Base-by-base conservation (phyloP, 2,329 filamentous ascomycete genomes). In the Colletotrichum paranaense region DNA sequence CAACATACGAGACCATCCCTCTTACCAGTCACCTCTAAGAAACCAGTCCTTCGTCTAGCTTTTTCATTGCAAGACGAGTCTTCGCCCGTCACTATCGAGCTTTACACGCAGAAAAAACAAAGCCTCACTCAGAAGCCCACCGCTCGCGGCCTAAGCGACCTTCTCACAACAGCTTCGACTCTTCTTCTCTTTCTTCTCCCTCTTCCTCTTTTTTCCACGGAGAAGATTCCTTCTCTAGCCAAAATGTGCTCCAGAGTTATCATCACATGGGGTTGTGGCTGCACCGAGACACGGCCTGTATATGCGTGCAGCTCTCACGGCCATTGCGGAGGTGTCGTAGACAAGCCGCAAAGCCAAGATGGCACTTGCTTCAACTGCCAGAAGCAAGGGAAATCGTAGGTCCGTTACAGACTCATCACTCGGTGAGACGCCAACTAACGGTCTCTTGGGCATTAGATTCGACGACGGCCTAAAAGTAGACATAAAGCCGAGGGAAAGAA, bases 351-450 rank as follows among this genome's bases (percentile, higher is more conserved):
- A 12, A 53, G 55, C 11, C 38, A 63, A 28, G 42, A 53, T 30
- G 46, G 64, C 9, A 42, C 56, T 46, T 74, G 74, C 38, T 66
- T 57, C 35, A 53, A 38, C 14, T 74, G 72, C 62, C 65, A 72
- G 49, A 22, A 26, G n/a, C 46, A 64, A 24, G 72, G 72, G 7
- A 58, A 42, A 66, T 56, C 68, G 72, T 75, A 75, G 74, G 72
- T 75, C 55, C 70, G 74, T 74, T 53, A 59, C 64, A 52, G 42
- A 14, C 46, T 57, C 58, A 55, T 55, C 8, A 42, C 38, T 62
- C 28, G 22, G 22, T n/a, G 22, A 49, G 38, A 42, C 30, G 11
- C 30, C 66, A 19, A 35, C 66, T 62, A 26, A 68, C 57, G 30
- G 46, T n/a, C 12, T n/a, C 5, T 32, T 60, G 12, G 8, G 8